Percentiles rank a stretch among this genome's conserved stretches.
Evolutionary conservation across 805 yeast species (phyloP).

Genomic region (Candida ulmi): DNA sequence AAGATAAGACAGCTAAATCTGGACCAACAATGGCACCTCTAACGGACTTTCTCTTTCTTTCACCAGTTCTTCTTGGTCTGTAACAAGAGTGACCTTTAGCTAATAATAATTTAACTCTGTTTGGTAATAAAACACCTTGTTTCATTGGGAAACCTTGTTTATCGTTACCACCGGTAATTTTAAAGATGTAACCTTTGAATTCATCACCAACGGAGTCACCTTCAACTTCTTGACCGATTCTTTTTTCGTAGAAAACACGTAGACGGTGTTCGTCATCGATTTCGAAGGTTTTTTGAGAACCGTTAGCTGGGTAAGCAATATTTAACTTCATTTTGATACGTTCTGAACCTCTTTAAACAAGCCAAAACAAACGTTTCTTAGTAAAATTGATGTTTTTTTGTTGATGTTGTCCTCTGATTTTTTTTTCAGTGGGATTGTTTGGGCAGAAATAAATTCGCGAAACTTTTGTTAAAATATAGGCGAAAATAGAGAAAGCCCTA

Average conservation of each 20-base stretch:
- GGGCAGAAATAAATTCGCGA: too few species aligned
- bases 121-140: slow-evolving; percentile 99
- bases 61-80: slow-evolving; percentile 93
- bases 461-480: too few species aligned
- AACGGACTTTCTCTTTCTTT: slow-evolving; percentile 98
- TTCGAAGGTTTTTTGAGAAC: slow-evolving; percentile 97
- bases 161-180: slow-evolving; percentile 99
- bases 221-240: slow-evolving; percentile 99
- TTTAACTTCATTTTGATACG: slow-evolving; percentile 44
- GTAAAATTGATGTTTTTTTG: not conserved
- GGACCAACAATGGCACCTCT: slow-evolving; percentile 97
- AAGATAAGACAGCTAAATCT: slow-evolving; percentile 91
- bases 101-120: slow-evolving; percentile 94
- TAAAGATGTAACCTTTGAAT: slow-evolving; percentile 98
- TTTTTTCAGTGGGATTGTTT: too few species aligned
- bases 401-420: not conserved
- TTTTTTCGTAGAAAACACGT: slow-evolving; percentile 97
- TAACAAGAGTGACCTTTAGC: slow-evolving; percentile 93
- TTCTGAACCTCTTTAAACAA: not conserved
- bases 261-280: slow-evolving; percentile 99
- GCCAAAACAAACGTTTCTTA: not conserved
- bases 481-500: too few species aligned
- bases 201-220: slow-evolving; percentile 98
- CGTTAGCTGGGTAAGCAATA: slow-evolving; percentile 99
- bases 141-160: slow-evolving; percentile 99